phyloP scores from a whole-genome alignment of 2,329 filamentous ascomycete species.

The Botrytis squamosa region DNA sequence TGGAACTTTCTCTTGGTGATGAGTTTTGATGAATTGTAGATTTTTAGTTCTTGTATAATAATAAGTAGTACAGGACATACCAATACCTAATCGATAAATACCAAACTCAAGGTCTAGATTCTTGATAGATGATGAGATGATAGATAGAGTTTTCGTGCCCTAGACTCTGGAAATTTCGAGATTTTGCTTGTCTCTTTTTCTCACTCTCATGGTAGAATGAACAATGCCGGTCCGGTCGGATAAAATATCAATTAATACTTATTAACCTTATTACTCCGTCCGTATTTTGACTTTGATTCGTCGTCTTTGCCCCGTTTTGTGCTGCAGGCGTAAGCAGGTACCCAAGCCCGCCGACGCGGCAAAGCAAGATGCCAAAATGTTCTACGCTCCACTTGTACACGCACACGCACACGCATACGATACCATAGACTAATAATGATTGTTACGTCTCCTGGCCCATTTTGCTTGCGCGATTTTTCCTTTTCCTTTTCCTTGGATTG shows the following conservation, averaged over 20 bases:
- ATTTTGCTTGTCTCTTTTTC: not conserved
- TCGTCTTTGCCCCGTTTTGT: not conserved
- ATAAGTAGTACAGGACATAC: not conserved
- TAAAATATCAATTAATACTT: not conserved
- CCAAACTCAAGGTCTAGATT: not conserved
- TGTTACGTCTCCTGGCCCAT: not conserved
- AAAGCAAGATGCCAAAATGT: not conserved
- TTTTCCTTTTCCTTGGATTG: not conserved
- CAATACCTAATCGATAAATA: not conserved
- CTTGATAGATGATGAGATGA: not conserved
- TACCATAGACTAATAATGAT: not conserved
- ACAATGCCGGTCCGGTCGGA: not conserved
- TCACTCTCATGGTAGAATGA: not conserved
- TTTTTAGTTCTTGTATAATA: not conserved
- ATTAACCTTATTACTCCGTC: not conserved
- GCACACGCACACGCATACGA: not conserved
- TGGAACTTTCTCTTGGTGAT: not conserved
- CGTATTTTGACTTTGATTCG: not conserved
- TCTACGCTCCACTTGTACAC: not conserved
- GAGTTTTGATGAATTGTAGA: not conserved
- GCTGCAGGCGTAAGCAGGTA: not conserved
- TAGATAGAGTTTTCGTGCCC: not conserved
- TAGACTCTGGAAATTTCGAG: not conserved
- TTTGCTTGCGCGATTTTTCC: not conserved
- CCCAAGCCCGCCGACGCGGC: not conserved